A percentile compares a stretch with the other conserved stretches of the same genome.
Conservation (phyloP, 2,329 filamentous ascomycete species). For the Claviceps maximensis region DNA sequence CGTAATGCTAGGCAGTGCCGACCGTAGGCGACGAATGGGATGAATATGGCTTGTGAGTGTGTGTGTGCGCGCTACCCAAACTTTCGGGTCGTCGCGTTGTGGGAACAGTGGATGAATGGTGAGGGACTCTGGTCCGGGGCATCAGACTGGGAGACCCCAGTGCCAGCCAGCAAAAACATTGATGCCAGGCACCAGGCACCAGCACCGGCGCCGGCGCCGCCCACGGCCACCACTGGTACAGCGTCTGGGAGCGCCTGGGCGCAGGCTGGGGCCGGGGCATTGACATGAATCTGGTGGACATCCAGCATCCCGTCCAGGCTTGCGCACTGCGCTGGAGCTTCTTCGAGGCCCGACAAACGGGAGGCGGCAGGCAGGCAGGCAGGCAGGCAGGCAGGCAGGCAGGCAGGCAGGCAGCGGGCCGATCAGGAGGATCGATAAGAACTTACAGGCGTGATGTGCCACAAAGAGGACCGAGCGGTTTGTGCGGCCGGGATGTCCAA, state of each 20-base stretch:
- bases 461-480: conserved; percentile 5
- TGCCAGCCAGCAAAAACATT: no score
- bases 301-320: background rate
- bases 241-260: background rate
- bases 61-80: background rate
- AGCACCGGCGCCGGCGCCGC: no score
- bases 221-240: background rate
- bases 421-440: conserved; percentile 2
- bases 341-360: background rate
- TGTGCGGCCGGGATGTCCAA: background rate
- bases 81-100: background rate
- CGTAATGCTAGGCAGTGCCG: background rate
- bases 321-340: background rate
- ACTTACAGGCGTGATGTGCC: conserved; percentile 3
- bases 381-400: no score
- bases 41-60: background rate
- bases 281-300: no score
- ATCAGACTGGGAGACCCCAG: background rate
- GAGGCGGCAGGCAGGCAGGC: conserved; percentile 1
- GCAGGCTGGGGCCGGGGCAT: no score
- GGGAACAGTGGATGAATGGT: background rate
- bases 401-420: conserved; percentile 1
- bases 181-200: no score
- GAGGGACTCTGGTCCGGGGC: background rate
- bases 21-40: background rate